Evolutionary conservation across 192 early-diverging fungal genomes (phyloP).

Genomic region (Funneliformis geosporum): DNA sequence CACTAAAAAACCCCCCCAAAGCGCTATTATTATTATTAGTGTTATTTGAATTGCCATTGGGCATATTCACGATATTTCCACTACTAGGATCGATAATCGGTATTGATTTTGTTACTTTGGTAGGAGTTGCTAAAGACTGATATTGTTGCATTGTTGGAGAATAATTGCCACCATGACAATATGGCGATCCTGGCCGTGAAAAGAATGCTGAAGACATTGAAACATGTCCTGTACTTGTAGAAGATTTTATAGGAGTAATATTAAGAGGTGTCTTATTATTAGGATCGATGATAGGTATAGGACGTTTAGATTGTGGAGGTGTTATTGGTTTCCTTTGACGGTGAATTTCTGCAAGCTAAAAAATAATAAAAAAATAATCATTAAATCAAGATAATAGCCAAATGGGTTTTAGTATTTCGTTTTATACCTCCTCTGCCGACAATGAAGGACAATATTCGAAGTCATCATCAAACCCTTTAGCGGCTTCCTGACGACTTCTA

Average conservation of each 20-base stretch:
- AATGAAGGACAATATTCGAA: constrained; percentile 59
- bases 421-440: constrained; percentile 52
- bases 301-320: constrained; percentile 34
- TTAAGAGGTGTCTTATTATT: constrained; percentile 50
- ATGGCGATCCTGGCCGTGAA: constrained; percentile 23
- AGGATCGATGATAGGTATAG: constrained; percentile 55
- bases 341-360: constrained; percentile 46
- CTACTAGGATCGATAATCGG: constrained; percentile 32
- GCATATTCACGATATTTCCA: constrained; percentile 35
- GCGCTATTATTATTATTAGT: background rate
- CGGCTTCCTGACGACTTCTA: constrained; percentile 50
- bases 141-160: constrained; percentile 22
- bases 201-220: constrained; percentile 24
- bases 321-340: constrained; percentile 23
- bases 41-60: constrained; percentile 22
- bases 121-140: constrained; percentile 16
- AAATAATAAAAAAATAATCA: background rate
- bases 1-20: constrained; percentile 25
- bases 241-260: constrained; percentile 35
- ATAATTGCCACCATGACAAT: constrained; percentile 17
- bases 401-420: background rate
- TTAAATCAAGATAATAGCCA: background rate
- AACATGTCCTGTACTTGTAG: constrained; percentile 13
- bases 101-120: constrained; percentile 34
- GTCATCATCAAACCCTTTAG: constrained; percentile 58